Percentiles rank a stretch among this genome's conserved stretches.
Conservation (phyloP, 352 stramenopile species). For the Phytopythium litorale region DNA sequence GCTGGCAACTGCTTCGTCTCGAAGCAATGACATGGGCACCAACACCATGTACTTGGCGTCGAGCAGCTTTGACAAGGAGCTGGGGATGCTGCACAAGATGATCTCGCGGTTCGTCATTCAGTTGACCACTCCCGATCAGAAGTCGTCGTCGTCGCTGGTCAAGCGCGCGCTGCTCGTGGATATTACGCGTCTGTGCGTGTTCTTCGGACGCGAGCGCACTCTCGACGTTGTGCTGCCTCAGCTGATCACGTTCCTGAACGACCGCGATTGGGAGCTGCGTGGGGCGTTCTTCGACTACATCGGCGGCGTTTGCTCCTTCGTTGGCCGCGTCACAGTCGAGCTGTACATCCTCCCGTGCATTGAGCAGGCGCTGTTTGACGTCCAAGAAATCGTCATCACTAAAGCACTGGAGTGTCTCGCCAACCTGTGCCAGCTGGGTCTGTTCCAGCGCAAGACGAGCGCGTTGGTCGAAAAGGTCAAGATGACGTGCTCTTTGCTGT, state of each 20-base stretch:
- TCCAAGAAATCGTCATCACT: slow-evolving; percentile 94
- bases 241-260: slow-evolving; percentile 97
- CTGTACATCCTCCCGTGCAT: slow-evolving; percentile 97
- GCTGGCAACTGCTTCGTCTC: slow-evolving; percentile 20
- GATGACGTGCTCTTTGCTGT: slow-evolving; percentile 79
- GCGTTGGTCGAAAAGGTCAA: slow-evolving; percentile 82
- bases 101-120: slow-evolving; percentile 94
- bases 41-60: slow-evolving; percentile 55
- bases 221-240: slow-evolving; percentile 95
- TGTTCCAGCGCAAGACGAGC: slow-evolving; percentile 88
- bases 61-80: slow-evolving; percentile 91
- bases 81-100: slow-evolving; percentile 91
- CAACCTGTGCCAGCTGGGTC: slow-evolving; percentile 87
- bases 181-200: slow-evolving; percentile 95
- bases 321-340: slow-evolving; percentile 91
- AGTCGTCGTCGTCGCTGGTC: slow-evolving; percentile 89
- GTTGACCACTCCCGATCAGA: slow-evolving; percentile 88
- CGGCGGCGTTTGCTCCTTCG: slow-evolving; percentile 92
- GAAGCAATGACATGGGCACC: slow-evolving; percentile 25
- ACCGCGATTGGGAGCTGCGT: slow-evolving; percentile 90
- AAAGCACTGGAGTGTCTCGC: slow-evolving; percentile 91
- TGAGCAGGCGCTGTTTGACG: slow-evolving; percentile 95
- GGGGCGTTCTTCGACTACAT: slow-evolving; percentile 93
- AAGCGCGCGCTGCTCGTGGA: slow-evolving; percentile 94
- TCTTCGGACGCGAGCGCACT: slow-evolving; percentile 95